Percentiles rank a stretch among this genome's conserved stretches.
Conservation (phyloP, 495 filamentous ascomycete genomes). For the Pyrenula aspistea region DNA sequence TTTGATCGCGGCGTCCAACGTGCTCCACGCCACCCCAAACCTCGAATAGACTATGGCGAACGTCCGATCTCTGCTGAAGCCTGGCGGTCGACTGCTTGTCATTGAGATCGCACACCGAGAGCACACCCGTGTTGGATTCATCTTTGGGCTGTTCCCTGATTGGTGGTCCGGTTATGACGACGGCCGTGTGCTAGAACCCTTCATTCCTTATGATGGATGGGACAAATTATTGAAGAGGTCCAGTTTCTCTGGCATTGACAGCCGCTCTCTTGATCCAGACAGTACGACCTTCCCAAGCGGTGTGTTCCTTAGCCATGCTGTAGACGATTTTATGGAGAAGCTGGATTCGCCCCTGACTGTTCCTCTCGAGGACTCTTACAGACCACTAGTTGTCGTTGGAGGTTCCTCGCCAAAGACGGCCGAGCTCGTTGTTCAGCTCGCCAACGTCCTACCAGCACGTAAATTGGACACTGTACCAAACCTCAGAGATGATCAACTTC, state of each 20-base stretch:
- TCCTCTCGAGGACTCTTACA: not conserved
- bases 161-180: slow-evolving; percentile 37
- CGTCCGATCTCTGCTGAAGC: slow-evolving; percentile 30
- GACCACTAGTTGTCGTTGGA: not conserved
- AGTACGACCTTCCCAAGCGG: not conserved
- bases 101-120: slow-evolving; percentile 29
- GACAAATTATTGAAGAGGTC: not conserved
- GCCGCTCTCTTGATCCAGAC: not conserved
- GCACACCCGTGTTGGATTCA: slow-evolving; percentile 16
- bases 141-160: slow-evolving; percentile 29
- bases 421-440: not conserved
- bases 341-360: not conserved
- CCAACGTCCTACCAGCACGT: not conserved
- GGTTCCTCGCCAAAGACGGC: not conserved
- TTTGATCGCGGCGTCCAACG: slow-evolving; percentile 33
- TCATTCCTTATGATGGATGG: not conserved
- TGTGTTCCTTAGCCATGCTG: not conserved
- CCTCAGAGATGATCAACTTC: not conserved
- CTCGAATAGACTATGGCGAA: slow-evolving; percentile 27
- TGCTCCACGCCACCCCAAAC: slow-evolving; percentile 37
- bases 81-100: slow-evolving; percentile 39
- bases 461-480: not conserved
- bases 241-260: slow-evolving; percentile 14
- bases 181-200: slow-evolving; percentile 14
- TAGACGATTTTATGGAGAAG: not conserved